Evolutionary conservation across 2,329 filamentous ascomycete species (phyloP), one percentile per base, ranked within the genome.

Genomic region (Calonectria hongkongensis): DNA sequence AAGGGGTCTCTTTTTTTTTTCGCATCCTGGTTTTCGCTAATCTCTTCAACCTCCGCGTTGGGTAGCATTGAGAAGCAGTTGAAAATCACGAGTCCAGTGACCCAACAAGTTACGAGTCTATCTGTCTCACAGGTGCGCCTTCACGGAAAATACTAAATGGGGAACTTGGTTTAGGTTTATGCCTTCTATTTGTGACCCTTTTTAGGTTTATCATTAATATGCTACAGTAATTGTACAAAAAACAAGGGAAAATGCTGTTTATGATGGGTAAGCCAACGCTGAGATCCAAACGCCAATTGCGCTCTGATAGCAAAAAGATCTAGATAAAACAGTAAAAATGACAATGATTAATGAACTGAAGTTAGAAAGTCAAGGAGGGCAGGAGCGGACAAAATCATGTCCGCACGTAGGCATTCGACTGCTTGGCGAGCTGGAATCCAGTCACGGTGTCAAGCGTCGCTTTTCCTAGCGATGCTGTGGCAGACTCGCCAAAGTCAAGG

Each of bases 11-110:
- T 25, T 56, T 58, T 33, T 21, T 21, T 33, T 41, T 60, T 60
- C 54, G 54, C 54, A 58, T 60, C 54, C 16, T 21, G 12, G 33
- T 41, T 41, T 60, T 41, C 54, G 54, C 54, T 60, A 60, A 60
- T 60, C 54, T 60, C n/a, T 36, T 33, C 13, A 25, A 15, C 10
- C 16, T 25, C 54, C 33, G 30, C 9, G 10, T 56, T 21, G 21
- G 10, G 54, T 25, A 15, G 33, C 8, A 27, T 27, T 13, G 33
- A 25, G 21, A n/a, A 39, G 8, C 5, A 2, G 21, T 13, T 58
- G 30, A 58, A 27, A 39, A 27, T 16, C 30, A 21, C n/a, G 2
- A 21, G 30, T 12, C 21, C 3, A 13, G 45, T 25, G 45, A 25
- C 45, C n/a, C 45, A 21, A 25, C 45, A 36, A 36, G 8, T 13